Conservation (phyloP, 192 early-diverging fungal species). For the Anaeromyces robustus region DNA sequence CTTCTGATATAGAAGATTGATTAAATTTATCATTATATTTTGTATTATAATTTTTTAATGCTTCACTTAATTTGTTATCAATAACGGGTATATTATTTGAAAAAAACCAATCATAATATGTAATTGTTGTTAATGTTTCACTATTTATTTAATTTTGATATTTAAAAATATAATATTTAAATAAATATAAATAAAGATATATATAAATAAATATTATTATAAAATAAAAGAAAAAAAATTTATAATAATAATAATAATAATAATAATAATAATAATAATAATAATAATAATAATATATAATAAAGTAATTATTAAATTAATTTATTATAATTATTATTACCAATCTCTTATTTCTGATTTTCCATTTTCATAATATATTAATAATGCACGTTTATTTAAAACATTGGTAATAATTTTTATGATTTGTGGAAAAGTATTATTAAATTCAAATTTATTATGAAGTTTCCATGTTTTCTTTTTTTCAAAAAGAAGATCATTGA, state of each 20-base stretch:
- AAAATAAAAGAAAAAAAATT: too few species aligned
- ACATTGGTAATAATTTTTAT: background rate
- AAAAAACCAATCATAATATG: background rate
- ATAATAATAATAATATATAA: too few species aligned
- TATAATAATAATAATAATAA: too few species aligned
- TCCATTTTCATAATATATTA: background rate
- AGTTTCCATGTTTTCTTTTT: background rate
- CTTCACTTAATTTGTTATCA: background rate
- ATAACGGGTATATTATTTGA: background rate
- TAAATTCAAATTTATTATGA: background rate
- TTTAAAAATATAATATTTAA: too few species aligned
- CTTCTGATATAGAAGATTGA: too few species aligned
- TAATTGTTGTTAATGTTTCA: background rate
- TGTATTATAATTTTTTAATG: background rate
- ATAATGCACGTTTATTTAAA: background rate
- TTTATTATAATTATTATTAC: background rate
- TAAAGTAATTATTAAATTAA: too few species aligned
- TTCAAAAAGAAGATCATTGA: background rate
- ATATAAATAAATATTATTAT: too few species aligned
- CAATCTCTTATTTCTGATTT: background rate
- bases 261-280: too few species aligned
- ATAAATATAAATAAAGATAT: too few species aligned
- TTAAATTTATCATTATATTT: background rate
- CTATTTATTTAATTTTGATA: background rate
- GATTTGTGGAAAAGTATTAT: background rate